Evolutionary conservation across 2,329 filamentous ascomycete species (phyloP).

Genomic region (Alternaria novae-zelandiae): DNA sequence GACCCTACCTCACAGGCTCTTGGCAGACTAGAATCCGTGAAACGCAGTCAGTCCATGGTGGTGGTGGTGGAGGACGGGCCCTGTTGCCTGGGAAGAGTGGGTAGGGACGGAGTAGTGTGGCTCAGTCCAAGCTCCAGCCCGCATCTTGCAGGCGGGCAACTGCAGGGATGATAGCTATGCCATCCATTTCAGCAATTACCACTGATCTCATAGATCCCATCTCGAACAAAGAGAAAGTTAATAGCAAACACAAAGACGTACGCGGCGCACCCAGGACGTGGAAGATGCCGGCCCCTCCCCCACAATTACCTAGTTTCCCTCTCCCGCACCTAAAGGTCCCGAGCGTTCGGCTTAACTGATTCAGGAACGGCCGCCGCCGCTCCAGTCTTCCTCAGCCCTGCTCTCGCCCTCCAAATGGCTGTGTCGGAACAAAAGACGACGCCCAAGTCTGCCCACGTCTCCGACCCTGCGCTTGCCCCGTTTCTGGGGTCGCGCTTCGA

Average conservation of each 20-base stretch:
- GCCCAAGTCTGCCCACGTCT: slow-evolving; percentile 60
- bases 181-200: neutral
- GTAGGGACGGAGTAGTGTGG: slow-evolving; percentile 12
- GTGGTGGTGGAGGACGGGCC: slow-evolving; percentile 9
- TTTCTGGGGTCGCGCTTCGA: slow-evolving; percentile 83
- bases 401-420: slow-evolving; percentile 30
- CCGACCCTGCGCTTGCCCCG: slow-evolving; percentile 74
- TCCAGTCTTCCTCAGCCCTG: slow-evolving; percentile 12
- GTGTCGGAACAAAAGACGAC: slow-evolving; percentile 25
- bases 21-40: slow-evolving; percentile 15
- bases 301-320: slow-evolving; percentile 5
- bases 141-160: neutral
- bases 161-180: neutral
- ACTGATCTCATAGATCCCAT: neutral
- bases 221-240: neutral
- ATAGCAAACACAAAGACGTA: neutral
- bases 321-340: slow-evolving; percentile 11
- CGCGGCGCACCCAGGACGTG: neutral
- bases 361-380: slow-evolving; percentile 20
- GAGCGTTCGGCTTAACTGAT: slow-evolving; percentile 17
- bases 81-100: slow-evolving; percentile 27
- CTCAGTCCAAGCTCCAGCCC: slow-evolving; percentile 4
- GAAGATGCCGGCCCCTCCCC: slow-evolving; percentile 22
- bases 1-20: slow-evolving; percentile 10
- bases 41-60: slow-evolving; percentile 10